phyloP scores from a whole-genome alignment of 2,329 filamentous ascomycete genomes.

The Cytospora leucostoma region DNA sequence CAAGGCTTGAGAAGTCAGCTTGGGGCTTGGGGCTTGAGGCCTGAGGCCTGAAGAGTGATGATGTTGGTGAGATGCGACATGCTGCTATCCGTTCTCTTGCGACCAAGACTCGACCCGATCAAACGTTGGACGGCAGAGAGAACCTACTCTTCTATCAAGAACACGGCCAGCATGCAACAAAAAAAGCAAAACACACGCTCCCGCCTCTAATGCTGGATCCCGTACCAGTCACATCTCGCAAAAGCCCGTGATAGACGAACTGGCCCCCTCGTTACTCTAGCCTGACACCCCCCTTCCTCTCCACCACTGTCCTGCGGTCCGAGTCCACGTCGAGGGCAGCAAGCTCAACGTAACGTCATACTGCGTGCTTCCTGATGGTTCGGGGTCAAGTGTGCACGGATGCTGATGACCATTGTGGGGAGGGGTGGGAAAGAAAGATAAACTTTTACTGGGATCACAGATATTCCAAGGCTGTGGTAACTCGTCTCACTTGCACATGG shows the following conservation, averaged over 20 bases:
- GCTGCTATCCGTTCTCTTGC: slow-evolving; percentile 3
- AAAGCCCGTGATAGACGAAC: background rate
- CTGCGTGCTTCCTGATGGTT: slow-evolving; percentile 9
- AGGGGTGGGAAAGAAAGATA: no score
- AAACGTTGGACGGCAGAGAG: background rate
- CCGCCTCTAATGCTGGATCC: background rate
- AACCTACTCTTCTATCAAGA: background rate
- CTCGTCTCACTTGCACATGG: slow-evolving; percentile 13
- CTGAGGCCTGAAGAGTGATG: background rate
- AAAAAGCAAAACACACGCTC: background rate
- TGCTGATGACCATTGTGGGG: background rate
- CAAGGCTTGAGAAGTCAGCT: no score
- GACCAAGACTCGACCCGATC: slow-evolving; percentile 1
- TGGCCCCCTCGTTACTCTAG: background rate
- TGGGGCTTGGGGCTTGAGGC: background rate
- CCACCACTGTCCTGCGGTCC: slow-evolving; percentile 18
- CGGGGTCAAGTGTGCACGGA: background rate
- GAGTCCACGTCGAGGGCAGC: slow-evolving; percentile 23
- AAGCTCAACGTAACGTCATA: slow-evolving; percentile 23
- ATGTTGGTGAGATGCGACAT: background rate
- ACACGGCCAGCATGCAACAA: background rate
- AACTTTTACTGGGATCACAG: background rate
- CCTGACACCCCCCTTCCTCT: background rate
- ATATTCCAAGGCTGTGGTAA: slow-evolving; percentile 5
- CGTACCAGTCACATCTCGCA: slow-evolving; percentile 1